Conservation (phyloP, 2,329 filamentous ascomycete species). For the Acrocalymma vagum region DNA sequence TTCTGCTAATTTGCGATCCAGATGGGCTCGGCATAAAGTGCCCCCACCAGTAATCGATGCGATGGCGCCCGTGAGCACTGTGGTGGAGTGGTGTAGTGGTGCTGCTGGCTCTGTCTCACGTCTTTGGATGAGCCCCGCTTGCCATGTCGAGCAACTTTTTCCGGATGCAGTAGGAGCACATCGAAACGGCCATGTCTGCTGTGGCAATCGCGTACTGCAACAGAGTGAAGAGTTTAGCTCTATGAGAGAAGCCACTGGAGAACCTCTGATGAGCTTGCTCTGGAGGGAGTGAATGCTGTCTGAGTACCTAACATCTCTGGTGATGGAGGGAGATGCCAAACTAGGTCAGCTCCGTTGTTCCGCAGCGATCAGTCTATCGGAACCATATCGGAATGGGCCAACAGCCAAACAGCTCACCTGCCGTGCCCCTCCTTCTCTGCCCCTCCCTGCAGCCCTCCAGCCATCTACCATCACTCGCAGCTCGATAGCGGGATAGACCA, state of each 20-base stretch:
- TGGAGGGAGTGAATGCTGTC: no score
- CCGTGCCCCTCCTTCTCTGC: background rate
- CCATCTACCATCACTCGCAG: background rate
- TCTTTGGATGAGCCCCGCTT: background rate
- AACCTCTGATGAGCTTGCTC: no score
- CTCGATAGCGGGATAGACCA: constrained; percentile 1
- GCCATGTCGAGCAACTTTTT: constrained; percentile 5
- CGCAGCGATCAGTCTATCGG: constrained; percentile 17
- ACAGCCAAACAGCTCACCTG: constrained; percentile 14
- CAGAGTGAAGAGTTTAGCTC: no score
- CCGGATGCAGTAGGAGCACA: background rate
- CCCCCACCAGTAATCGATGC: background rate
- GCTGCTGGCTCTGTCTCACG: background rate
- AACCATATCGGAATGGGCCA: constrained; percentile 23
- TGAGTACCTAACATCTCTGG: no score
- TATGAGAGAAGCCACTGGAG: no score
- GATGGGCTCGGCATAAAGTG: constrained; percentile 22
- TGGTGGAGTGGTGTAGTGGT: no score
- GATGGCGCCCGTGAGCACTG: constrained; percentile 1
- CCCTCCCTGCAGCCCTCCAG: constrained; percentile 5
- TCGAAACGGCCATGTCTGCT: no score
- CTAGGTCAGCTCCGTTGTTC: no score
- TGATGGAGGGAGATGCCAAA: no score
- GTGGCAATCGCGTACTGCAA: no score
- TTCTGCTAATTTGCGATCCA: constrained; percentile 12